Evolutionary conservation across 179 eudicot species (phyloP).

Genomic region (Sideroxylon spinosum): DNA sequence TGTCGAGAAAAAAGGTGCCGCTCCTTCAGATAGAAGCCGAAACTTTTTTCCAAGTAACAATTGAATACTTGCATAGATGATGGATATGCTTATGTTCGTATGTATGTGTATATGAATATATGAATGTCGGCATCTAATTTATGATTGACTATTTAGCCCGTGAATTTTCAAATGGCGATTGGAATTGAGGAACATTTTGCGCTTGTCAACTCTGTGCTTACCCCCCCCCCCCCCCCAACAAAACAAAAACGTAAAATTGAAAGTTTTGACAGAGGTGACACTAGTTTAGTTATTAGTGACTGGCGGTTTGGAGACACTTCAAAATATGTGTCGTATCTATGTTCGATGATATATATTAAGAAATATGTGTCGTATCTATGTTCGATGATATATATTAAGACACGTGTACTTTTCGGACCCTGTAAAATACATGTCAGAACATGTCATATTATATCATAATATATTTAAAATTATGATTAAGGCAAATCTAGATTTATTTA

Average conservation of each 20-base stretch:
- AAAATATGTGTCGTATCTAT: no score
- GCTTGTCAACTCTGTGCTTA: not conserved
- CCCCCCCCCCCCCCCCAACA: not conserved
- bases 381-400: no score
- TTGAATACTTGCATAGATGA: not conserved
- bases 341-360: no score
- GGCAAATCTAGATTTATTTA: no score
- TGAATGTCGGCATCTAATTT: not conserved
- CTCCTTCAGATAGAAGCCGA: not conserved
- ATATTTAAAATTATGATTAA: no score
- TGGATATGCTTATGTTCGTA: not conserved
- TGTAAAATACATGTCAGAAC: no score
- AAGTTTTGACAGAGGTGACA: not conserved
- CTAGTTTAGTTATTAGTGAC: no score
- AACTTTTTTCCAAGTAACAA: not conserved
- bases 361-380: no score
- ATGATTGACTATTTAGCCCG: not conserved
- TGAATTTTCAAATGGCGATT: not conserved
- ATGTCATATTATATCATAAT: no score
- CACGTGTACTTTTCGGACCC: no score
- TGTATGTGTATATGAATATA: not conserved
- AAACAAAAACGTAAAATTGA: not conserved
- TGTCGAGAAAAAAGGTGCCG: constrained; percentile 48
- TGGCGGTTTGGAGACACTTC: no score
- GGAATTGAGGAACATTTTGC: not conserved